phyloP scores from a whole-genome alignment of 140 eudicot genomes.

The Erigeron philadelphicus region DNA sequence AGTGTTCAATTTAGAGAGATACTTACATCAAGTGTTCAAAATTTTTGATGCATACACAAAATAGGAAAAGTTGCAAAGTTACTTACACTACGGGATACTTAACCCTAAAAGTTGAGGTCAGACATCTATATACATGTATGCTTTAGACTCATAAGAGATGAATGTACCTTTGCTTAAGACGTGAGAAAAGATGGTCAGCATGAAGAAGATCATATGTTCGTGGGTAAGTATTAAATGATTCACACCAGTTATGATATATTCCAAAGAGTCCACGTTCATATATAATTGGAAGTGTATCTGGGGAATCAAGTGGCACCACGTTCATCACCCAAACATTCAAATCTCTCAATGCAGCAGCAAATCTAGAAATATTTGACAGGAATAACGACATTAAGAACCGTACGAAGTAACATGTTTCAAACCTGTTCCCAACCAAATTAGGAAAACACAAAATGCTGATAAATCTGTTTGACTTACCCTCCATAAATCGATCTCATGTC shows the following conservation, averaged over 20 bases:
- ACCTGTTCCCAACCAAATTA: too few species aligned
- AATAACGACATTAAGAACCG: background rate
- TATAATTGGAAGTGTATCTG: constrained; percentile 48
- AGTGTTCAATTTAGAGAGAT: too few species aligned
- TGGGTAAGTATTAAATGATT: constrained; percentile 52
- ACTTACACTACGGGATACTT: too few species aligned
- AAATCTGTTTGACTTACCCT: constrained; percentile 36
- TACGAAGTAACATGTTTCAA: too few species aligned
- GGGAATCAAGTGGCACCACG: constrained; percentile 40
- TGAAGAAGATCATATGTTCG: constrained; percentile 53
- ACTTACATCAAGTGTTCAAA: too few species aligned
- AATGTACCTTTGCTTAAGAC: constrained; percentile 37
- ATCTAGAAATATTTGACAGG: constrained; percentile 22
- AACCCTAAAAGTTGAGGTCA: background rate
- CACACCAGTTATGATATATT: constrained; percentile 46
- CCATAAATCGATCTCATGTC: constrained; percentile 55
- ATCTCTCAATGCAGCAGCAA: constrained; percentile 50
- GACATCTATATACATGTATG: background rate
- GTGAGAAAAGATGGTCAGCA: constrained; percentile 51
- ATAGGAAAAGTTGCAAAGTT: too few species aligned
- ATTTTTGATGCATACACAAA: too few species aligned
- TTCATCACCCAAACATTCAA: constrained; percentile 51
- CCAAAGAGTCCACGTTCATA: constrained; percentile 53
- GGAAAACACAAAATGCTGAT: too few species aligned
- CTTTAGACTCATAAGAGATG: background rate